Conservation (phyloP, 2,329 filamentous ascomycete species). For the Paecilomyces variotii region DNA sequence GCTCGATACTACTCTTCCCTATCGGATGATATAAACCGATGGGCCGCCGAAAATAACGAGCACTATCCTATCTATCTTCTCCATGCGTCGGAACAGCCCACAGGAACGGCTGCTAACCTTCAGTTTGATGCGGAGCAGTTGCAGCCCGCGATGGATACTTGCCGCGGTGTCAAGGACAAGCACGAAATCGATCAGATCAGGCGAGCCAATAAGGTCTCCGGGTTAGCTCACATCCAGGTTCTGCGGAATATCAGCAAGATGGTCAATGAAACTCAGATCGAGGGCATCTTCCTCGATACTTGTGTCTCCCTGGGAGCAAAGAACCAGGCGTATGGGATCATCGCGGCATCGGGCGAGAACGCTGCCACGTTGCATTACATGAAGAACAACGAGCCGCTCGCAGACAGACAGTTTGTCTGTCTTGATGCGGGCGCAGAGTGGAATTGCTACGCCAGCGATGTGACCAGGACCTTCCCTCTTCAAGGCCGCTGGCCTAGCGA, state of each 20-base stretch:
- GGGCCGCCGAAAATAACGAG: slow-evolving; percentile 19
- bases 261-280: slow-evolving; percentile 72
- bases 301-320: slow-evolving; percentile 69
- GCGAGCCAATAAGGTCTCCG: slow-evolving; percentile 63
- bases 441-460: slow-evolving; percentile 62
- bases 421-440: slow-evolving; percentile 78
- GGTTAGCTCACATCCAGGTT: slow-evolving; percentile 57
- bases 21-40: slow-evolving; percentile 41
- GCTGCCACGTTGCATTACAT: slow-evolving; percentile 85
- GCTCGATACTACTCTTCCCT: slow-evolving; percentile 53
- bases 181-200: slow-evolving; percentile 66
- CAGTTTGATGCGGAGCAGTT: slow-evolving; percentile 21
- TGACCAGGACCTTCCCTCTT: slow-evolving; percentile 84
- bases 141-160: slow-evolving; percentile 54
- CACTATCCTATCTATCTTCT: slow-evolving; percentile 28
- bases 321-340: slow-evolving; percentile 80
- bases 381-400: slow-evolving; percentile 63
- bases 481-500: slow-evolving; percentile 52
- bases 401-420: slow-evolving; percentile 68
- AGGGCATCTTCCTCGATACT: slow-evolving; percentile 68
- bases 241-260: slow-evolving; percentile 55
- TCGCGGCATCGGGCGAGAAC: slow-evolving; percentile 71
- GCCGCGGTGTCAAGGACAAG: slow-evolving; percentile 63
- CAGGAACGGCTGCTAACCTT: slow-evolving; percentile 11
- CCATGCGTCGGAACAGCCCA: slow-evolving; percentile 28